These are phyloP conservation scores for Ensete ventricosum DNA, from an alignment of 176 grass and related monocot species.

Conservation along the genomic window DNA sequence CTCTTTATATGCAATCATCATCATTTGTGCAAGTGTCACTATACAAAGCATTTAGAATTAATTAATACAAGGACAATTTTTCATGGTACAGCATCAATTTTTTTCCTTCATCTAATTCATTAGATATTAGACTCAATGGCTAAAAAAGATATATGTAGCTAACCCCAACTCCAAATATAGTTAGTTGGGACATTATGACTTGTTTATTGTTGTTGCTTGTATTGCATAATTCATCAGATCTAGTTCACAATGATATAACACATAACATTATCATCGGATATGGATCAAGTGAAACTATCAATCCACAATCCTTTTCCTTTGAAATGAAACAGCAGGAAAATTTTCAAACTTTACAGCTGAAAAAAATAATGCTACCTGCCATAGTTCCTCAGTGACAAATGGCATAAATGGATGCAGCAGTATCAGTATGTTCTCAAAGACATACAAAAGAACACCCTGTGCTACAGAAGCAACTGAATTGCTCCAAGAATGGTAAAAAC, in stretches of 20 bases:
- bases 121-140: too few relatives aligned
- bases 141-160: too few relatives aligned
- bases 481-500: conserved; percentile 68
- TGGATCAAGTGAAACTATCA: background rate
- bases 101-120: background rate
- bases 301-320: background rate
- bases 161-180: too few relatives aligned
- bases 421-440: conserved; percentile 95
- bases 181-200: too few relatives aligned
- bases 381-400: conserved; percentile 97
- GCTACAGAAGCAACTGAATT: conserved; percentile 41
- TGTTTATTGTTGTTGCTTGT: background rate
- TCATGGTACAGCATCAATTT: background rate
- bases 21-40: background rate
- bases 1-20: background rate
- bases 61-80: background rate
- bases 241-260: background rate
- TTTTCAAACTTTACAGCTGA: background rate
- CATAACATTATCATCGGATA: background rate
- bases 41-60: background rate
- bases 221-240: background rate
- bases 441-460: conserved; percentile 75
- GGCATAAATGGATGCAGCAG: conserved; percentile 96
- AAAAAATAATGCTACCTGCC: conserved; percentile 49
- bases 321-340: background rate